Evolutionary conservation across 306 rosid genomes (phyloP).

Genomic region (Comarum palustre): DNA sequence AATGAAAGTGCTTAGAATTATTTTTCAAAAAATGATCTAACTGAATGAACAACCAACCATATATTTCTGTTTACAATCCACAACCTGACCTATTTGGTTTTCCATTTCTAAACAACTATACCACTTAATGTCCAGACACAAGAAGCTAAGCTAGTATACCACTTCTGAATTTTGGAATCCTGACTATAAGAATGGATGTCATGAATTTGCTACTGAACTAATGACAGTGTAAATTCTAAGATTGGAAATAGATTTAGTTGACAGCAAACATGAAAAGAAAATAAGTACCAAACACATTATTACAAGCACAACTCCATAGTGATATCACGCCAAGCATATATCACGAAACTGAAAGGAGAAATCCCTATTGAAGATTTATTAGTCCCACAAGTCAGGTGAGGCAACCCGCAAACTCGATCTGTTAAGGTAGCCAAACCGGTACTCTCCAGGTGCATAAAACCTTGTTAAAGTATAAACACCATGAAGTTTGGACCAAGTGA

Average conservation of each 20-base stretch:
- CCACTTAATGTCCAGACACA: not conserved
- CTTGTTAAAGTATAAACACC: not conserved
- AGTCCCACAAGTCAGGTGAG: not conserved
- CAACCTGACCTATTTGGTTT: not conserved
- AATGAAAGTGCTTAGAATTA: not conserved
- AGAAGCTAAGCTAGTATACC: slow-evolving; percentile 6
- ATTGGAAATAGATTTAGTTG: not conserved
- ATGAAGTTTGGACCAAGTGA: not conserved
- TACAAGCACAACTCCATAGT: not conserved
- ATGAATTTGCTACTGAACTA: not conserved
- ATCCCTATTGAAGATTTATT: not conserved
- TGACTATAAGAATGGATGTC: not conserved
- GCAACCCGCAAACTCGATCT: not conserved
- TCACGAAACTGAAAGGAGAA: not conserved
- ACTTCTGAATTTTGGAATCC: not conserved
- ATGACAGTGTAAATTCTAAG: not conserved
- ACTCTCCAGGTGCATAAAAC: slow-evolving; percentile 2
- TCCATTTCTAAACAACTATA: not conserved
- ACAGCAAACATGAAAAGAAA: not conserved
- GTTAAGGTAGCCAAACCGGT: not conserved
- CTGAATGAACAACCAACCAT: not conserved
- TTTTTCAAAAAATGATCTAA: not conserved
- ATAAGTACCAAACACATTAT: not conserved
- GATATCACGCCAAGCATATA: not conserved
- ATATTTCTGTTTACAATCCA: not conserved